A percentile compares a stretch with the other conserved stretches of the same genome.
These are phyloP conservation scores for Suillus hirtellus DNA, from an alignment of 768 basidiomycete genomes.

Conservation along the genomic window DNA sequence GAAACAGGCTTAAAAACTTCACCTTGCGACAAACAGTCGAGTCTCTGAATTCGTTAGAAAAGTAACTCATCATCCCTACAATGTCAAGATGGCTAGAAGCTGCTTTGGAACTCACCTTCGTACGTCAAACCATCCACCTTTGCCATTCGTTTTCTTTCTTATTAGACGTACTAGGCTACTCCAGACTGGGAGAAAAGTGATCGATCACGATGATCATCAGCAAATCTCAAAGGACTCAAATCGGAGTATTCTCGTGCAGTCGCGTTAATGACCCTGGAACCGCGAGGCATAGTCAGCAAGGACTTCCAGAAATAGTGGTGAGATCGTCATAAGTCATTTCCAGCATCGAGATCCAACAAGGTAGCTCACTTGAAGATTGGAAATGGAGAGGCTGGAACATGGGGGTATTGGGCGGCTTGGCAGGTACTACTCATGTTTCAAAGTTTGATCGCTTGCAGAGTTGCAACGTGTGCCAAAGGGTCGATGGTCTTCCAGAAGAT, in stretches of 20 bases:
- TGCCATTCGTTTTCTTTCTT: neutral
- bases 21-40: neutral
- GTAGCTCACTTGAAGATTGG: neutral
- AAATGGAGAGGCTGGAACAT: neutral
- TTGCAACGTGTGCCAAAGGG: neutral
- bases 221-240: neutral
- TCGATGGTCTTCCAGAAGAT: neutral
- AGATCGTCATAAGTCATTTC: neutral
- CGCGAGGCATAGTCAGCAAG: neutral
- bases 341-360: neutral
- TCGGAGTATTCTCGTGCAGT: neutral
- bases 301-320: neutral
- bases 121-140: neutral
- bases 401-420: neutral
- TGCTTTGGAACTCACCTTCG: neutral
- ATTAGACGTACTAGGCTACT: neutral
- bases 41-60: neutral
- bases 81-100: neutral
- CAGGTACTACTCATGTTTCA: neutral
- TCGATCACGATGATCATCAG: neutral
- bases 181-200: neutral
- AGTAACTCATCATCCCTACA: neutral
- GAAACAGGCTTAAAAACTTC: neutral
- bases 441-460: neutral
- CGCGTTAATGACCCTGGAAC: neutral